Base-by-base conservation (phyloP, 345 rosid species). In the Hibiscus mutabilis region DNA sequence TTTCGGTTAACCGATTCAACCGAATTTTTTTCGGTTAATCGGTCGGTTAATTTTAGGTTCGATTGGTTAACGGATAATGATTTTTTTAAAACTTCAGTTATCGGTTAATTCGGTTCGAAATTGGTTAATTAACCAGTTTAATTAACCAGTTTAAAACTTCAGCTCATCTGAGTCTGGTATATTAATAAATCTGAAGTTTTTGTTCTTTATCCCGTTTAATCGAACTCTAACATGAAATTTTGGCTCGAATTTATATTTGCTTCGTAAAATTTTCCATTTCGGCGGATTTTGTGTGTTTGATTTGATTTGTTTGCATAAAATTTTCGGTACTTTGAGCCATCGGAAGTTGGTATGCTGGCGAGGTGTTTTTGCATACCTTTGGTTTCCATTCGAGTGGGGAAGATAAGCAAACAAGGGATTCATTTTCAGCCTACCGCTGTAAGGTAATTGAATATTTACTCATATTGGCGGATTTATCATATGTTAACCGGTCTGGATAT, bases 351-450 rank as follows among this genome's bases (percentile, higher is more conserved):
- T n/a, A 85, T 91, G 83, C 78, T 96, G 31, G 96, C 98, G 0
- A 87, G 98, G 80, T 96, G 98, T 72, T 92, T 96, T 66, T 96
- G 98, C 74, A 88, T 91, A 72, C 98, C 98, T 14, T 85, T 96
- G 78, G 99, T 96, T 77, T 90, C 98, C 0, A 64, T 85, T 77
- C 94, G 99, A 47, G 98, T 87, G 5, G 99, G 99, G 75, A 92
- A 83, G 88, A 84, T 91, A 51, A 79, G 79, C 74, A 90, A 85
- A 84, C 94, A 79, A 73, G 99, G 91, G 62, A 81, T 79, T 55
- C 71, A 77, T 19, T 77, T 96, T 62, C 84, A 84, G 33, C 99
- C 99, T 22, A 74, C 92, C 60, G 15, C 88, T 5, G n/a, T 69
- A 63, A 95, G 99, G 99, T 95, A 86, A 75, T 77, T 80, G 75